Conservation (phyloP, 257 asterid species). For the Solanum chmielewskii region DNA sequence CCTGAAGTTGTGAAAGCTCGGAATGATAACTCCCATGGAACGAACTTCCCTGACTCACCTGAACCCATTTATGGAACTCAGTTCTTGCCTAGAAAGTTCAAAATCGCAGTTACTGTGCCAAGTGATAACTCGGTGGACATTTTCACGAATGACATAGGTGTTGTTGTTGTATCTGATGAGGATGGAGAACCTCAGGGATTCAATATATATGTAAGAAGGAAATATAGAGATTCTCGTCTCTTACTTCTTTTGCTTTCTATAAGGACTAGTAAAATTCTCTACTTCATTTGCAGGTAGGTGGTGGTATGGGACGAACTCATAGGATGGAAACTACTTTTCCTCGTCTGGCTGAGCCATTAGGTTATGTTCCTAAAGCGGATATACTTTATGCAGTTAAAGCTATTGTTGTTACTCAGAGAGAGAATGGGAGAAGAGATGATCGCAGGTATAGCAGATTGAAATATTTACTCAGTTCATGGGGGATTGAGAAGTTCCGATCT, state of each 20-base stretch:
- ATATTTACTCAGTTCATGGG: slow-evolving; percentile 91
- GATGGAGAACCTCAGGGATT: slow-evolving; percentile 96
- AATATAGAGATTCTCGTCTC: not conserved
- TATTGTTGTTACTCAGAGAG: slow-evolving; percentile 87
- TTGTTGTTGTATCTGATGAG: slow-evolving; percentile 62
- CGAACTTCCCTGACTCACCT: slow-evolving; percentile 80
- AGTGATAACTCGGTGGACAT: slow-evolving; percentile 89
- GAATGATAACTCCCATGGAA: slow-evolving; percentile 82
- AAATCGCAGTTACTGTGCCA: slow-evolving; percentile 89
- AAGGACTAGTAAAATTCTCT: not conserved
- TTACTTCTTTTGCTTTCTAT: not conserved
- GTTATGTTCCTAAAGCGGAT: slow-evolving; percentile 92
- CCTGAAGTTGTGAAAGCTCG: slow-evolving; percentile 84
- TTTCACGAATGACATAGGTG: slow-evolving; percentile 88
- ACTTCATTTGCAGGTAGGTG: slow-evolving; percentile 75
- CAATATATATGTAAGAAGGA: slow-evolving; percentile 63
- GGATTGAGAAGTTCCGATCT: slow-evolving; percentile 77
- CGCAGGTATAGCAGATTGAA: slow-evolving; percentile 96
- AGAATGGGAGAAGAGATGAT: slow-evolving; percentile 96
- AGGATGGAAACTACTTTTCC: slow-evolving; percentile 78
- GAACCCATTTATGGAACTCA: slow-evolving; percentile 98
- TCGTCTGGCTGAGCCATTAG: slow-evolving; percentile 83
- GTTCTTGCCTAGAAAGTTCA: slow-evolving; percentile 96
- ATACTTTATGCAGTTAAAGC: slow-evolving; percentile 88
- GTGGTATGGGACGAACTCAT: slow-evolving; percentile 99